phyloP scores from a whole-genome alignment of 495 filamentous ascomycete species.

The Talaromyces thailandensis region DNA sequence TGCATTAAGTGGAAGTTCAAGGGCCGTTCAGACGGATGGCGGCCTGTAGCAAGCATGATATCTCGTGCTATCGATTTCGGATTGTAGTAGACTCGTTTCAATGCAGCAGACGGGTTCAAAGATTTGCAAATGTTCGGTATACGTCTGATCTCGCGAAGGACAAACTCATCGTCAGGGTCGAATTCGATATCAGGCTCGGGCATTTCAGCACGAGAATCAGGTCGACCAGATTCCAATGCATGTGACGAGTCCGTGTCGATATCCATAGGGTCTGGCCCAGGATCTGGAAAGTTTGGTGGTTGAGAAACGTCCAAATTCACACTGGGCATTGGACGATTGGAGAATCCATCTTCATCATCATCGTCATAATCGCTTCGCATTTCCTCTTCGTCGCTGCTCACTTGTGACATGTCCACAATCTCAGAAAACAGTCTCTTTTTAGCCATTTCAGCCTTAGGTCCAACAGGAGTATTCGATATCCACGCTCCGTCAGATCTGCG shows the following conservation, averaged over 20 bases:
- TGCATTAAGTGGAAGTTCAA: slow-evolving; percentile 53
- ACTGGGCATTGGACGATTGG: neutral
- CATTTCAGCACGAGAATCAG: slow-evolving; percentile 1
- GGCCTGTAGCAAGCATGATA: slow-evolving; percentile 50
- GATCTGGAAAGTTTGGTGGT: neutral
- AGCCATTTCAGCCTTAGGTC: slow-evolving; percentile 21
- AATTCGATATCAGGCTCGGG: slow-evolving; percentile 9
- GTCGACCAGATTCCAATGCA: neutral
- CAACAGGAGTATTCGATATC: neutral
- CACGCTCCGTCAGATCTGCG: neutral
- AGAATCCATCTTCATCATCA: neutral
- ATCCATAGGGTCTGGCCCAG: slow-evolving; percentile 1
- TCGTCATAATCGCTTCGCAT: slow-evolving; percentile 19
- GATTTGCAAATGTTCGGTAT: slow-evolving; percentile 27
- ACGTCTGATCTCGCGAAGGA: slow-evolving; percentile 8
- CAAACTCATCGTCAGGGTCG: slow-evolving; percentile 16
- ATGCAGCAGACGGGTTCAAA: slow-evolving; percentile 36
- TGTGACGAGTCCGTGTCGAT: slow-evolving; percentile 1
- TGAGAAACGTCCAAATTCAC: neutral
- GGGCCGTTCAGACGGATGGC: slow-evolving; percentile 45
- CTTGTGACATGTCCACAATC: slow-evolving; percentile 36
- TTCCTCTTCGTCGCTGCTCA: slow-evolving; percentile 32
- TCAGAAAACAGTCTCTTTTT: slow-evolving; percentile 39
- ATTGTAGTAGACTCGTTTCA: slow-evolving; percentile 43
- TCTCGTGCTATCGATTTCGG: slow-evolving; percentile 56